phyloP scores from a whole-genome alignment of 2,329 filamentous ascomycete genomes.

The Clathrospora elynae region DNA sequence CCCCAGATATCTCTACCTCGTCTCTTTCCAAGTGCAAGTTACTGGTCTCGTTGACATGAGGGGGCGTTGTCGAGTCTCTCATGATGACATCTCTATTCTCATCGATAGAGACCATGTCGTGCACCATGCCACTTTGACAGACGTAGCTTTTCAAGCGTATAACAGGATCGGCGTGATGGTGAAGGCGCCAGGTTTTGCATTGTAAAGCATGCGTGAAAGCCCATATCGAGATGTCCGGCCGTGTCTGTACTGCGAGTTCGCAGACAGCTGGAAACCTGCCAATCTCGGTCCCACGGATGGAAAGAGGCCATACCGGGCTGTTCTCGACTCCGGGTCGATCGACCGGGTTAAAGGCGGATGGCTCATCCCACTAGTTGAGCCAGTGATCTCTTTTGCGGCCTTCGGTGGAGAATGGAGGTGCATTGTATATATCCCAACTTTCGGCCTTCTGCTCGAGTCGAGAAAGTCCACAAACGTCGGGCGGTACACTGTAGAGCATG shows the following conservation, averaged over 20 bases:
- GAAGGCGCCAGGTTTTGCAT: slow-evolving; percentile 56
- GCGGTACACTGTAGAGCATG: slow-evolving; percentile 65
- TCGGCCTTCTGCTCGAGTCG: slow-evolving; percentile 32
- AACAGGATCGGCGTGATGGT: slow-evolving; percentile 26
- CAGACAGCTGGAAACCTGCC: slow-evolving; percentile 54
- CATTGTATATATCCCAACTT: slow-evolving; percentile 23
- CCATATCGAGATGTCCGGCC: slow-evolving; percentile 57
- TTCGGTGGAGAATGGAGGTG: slow-evolving; percentile 15
- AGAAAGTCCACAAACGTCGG: slow-evolving; percentile 52
- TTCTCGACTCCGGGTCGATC: slow-evolving; percentile 3
- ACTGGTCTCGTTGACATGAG: not conserved
- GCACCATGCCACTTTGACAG: slow-evolving; percentile 34
- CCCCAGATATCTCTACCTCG: slow-evolving; percentile 1
- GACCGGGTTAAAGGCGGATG: slow-evolving; percentile 1
- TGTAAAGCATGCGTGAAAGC: slow-evolving; percentile 55
- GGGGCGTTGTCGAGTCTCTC: slow-evolving; percentile 8
- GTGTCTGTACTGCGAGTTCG: slow-evolving; percentile 58
- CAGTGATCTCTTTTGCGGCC: slow-evolving; percentile 33
- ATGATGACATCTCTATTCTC: slow-evolving; percentile 20
- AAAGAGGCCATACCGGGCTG: slow-evolving; percentile 53
- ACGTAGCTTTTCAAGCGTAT: slow-evolving; percentile 19
- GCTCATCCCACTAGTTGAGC: slow-evolving; percentile 39
- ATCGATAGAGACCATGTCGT: slow-evolving; percentile 17
- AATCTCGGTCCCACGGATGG: slow-evolving; percentile 57
- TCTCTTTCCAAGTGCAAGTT: slow-evolving; percentile 2